These are phyloP conservation scores for Penicillium simplicissimum DNA, from an alignment of 495 filamentous ascomycete species.

Conservation along the genomic window DNA sequence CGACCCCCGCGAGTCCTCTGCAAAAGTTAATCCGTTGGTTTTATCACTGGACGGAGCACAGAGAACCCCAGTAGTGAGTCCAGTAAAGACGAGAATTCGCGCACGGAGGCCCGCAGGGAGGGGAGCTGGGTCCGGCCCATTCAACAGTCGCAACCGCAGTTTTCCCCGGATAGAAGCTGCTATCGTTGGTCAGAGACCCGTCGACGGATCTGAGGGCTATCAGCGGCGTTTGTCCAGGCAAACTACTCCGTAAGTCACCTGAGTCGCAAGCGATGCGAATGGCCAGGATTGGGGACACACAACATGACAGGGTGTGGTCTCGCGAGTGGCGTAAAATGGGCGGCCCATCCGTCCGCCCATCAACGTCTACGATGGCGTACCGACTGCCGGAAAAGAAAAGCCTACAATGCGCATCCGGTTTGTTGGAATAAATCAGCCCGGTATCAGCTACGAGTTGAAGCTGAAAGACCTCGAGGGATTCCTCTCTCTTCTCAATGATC, in stretches of 20 bases:
- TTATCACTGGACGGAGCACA: conserved; percentile 14
- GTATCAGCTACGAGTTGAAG: conserved; percentile 13
- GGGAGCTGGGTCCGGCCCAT: conserved; percentile 15
- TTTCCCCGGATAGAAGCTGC: conserved; percentile 9
- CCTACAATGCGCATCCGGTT: not conserved
- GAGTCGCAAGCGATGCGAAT: not conserved
- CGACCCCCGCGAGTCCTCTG: conserved; percentile 11
- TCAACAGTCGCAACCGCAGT: not conserved
- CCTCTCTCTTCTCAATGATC: not conserved
- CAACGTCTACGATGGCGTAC: not conserved
- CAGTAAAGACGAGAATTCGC: conserved; percentile 9
- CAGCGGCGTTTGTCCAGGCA: conserved; percentile 15
- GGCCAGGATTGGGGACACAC: conserved; percentile 7
- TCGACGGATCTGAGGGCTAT: conserved; percentile 14
- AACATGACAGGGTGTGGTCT: conserved; percentile 14
- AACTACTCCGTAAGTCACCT: not conserved
- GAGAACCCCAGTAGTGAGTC: not conserved
- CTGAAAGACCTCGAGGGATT: conserved; percentile 7
- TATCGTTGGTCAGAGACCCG: conserved; percentile 11
- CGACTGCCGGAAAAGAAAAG: not conserved
- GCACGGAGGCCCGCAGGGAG: conserved; percentile 24
- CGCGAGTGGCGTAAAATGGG: conserved; percentile 7
- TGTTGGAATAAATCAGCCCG: not conserved
- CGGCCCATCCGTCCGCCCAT: conserved; percentile 8
- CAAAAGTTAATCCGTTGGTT: conserved; percentile 16